These are phyloP conservation scores for Sutorius eximius DNA, from an alignment of 1,284 basidiomycete species.

Conservation along the genomic window DNA sequence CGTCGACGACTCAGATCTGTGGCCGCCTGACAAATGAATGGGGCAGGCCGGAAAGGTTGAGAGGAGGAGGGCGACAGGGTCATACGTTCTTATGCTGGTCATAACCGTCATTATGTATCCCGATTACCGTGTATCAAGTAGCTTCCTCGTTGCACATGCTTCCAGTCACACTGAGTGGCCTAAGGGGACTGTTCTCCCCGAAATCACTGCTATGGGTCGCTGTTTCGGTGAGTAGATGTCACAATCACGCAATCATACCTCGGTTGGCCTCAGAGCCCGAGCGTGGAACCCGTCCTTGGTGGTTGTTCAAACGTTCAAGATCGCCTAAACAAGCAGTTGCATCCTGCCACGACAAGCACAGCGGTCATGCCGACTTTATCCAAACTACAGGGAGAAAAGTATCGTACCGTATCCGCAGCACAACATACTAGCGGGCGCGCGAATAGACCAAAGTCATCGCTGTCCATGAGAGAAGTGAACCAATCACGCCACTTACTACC, in stretches of 20 bases:
- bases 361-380: background rate
- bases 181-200: too few species aligned
- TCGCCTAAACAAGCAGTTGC: background rate
- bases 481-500: background rate
- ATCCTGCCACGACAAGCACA: background rate
- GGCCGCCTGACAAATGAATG: background rate
- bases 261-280: too few species aligned
- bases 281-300: background rate
- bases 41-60: too few species aligned
- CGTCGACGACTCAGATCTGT: background rate
- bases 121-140: too few species aligned
- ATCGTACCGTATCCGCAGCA: background rate
- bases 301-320: too few species aligned
- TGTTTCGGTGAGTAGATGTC: too few species aligned
- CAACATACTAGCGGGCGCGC: background rate
- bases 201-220: too few species aligned
- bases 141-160: too few species aligned
- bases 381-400: background rate
- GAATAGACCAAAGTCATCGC: background rate
- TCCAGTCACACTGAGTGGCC: too few species aligned
- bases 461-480: background rate
- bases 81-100: background rate
- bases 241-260: too few species aligned
- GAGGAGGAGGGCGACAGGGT: background rate
- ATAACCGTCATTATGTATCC: too few species aligned